phyloP scores from a whole-genome alignment of 257 asterid species.

The Dorcoceras hygrometricum region DNA sequence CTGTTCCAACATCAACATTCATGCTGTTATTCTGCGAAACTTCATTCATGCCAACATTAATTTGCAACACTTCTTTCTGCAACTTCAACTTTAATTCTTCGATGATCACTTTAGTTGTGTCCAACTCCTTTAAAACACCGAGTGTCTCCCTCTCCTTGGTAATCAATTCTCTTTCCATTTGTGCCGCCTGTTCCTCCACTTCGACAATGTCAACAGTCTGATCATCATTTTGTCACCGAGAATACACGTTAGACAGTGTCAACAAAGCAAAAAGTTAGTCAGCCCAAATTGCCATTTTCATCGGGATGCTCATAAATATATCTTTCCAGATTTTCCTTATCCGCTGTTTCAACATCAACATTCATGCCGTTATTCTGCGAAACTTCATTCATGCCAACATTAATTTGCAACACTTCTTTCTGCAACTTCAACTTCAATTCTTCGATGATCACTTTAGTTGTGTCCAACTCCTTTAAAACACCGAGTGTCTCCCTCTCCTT shows the following conservation, averaged over 20 bases:
- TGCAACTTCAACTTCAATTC: conserved; percentile 63
- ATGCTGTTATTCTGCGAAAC: conserved; percentile 11
- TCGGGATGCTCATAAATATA: conserved; percentile 8
- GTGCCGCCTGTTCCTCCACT: conserved; percentile 72
- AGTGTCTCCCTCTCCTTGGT: conserved; percentile 78
- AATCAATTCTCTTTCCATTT: conserved; percentile 58
- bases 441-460: conserved; percentile 53
- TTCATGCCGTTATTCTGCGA: conserved; percentile 6
- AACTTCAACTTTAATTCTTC: conserved; percentile 62
- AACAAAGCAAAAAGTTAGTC: background rate
- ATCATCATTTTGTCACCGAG: conserved; percentile 34
- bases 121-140: conserved; percentile 72
- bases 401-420: conserved; percentile 53
- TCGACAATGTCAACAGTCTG: conserved; percentile 44
- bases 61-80: conserved; percentile 60
- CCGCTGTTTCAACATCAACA: conserved; percentile 20
- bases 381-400: conserved; percentile 29
- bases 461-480: conserved; percentile 71
- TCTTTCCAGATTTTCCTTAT: conserved; percentile 21
- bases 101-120: conserved; percentile 49
- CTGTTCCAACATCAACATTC: conserved; percentile 19
- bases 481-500: conserved; percentile 84
- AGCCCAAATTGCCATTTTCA: conserved; percentile 21
- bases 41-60: conserved; percentile 31
- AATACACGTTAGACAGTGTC: background rate